Conservation (phyloP, 2,329 filamentous ascomycete species). For the Aureobasidium namibiae region DNA sequence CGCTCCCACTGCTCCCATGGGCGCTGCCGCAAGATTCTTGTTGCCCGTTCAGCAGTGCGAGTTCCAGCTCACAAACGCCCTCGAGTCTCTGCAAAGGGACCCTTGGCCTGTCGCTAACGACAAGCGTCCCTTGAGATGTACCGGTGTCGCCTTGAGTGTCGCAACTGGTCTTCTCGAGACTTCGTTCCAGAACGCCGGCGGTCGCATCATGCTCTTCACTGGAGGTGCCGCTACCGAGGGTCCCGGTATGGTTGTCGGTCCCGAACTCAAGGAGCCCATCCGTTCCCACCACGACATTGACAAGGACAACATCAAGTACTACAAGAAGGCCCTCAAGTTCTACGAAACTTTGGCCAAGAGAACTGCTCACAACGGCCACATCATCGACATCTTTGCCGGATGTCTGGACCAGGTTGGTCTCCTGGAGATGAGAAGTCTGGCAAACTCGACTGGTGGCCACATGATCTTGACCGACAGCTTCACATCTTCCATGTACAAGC, state of each 20-base stretch:
- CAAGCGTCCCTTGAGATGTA: slow-evolving; percentile 81
- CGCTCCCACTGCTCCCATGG: slow-evolving; percentile 56
- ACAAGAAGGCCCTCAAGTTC: slow-evolving; percentile 98
- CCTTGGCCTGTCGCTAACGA: slow-evolving; percentile 97
- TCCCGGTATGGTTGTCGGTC: slow-evolving; percentile 91
- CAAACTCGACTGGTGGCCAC: slow-evolving; percentile 92
- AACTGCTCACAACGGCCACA: slow-evolving; percentile 90
- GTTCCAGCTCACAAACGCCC: slow-evolving; percentile 90
- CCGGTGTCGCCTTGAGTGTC: slow-evolving; percentile 91
- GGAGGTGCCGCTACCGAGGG: slow-evolving; percentile 93
- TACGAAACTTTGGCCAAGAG: slow-evolving; percentile 92
- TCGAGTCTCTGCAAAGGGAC: slow-evolving; percentile 92
- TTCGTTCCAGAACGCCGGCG: slow-evolving; percentile 91
- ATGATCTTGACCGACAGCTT: slow-evolving; percentile 99
- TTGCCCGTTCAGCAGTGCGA: slow-evolving; percentile 92
- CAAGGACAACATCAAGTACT: slow-evolving; percentile 97
- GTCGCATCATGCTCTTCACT: slow-evolving; percentile 93
- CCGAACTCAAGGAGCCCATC: slow-evolving; percentile 91
- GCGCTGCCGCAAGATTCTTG: slow-evolving; percentile 80
- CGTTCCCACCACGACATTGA: slow-evolving; percentile 98
- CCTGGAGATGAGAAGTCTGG: slow-evolving; percentile 94
- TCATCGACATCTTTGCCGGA: slow-evolving; percentile 95
- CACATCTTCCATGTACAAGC: slow-evolving; percentile 98
- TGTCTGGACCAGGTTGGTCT: slow-evolving; percentile 96
- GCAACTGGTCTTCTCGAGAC: slow-evolving; percentile 87